A percentile compares a stretch with the other conserved stretches of the same genome.
Evolutionary conservation across 176 grass and related monocot genomes (phyloP).

Genomic region (Tuctoria greenei): DNA sequence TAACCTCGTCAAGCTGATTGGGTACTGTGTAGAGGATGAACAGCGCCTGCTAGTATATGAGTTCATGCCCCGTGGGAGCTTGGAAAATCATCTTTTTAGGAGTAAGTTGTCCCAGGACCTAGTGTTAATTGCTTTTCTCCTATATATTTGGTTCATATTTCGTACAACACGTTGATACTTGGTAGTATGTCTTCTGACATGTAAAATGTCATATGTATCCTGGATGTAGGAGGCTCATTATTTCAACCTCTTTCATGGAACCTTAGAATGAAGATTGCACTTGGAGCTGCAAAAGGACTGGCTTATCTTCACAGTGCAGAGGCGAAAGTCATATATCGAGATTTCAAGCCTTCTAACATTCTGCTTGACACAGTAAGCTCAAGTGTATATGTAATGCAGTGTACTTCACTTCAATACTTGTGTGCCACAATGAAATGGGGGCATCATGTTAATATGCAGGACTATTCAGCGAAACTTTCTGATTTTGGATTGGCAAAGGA

Average conservation of each 20-base stretch:
- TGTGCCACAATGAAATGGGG: slow-evolving; percentile 25
- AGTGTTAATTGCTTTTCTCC: neutral
- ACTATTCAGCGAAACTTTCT: slow-evolving; percentile 93
- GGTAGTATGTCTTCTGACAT: neutral
- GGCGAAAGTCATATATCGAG: slow-evolving; percentile 91
- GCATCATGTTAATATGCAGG: slow-evolving; percentile 45
- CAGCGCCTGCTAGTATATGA: slow-evolving; percentile 84
- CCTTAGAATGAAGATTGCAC: slow-evolving; percentile 88
- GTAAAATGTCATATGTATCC: slow-evolving; percentile 36
- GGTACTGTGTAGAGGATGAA: slow-evolving; percentile 82
- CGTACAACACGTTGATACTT: neutral
- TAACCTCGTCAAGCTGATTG: slow-evolving; percentile 83
- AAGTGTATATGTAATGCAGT: slow-evolving; percentile 10
- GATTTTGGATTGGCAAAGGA: slow-evolving; percentile 97
- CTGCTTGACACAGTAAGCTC: slow-evolving; percentile 83
- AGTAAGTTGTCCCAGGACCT: slow-evolving; percentile 54
- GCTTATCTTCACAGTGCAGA: slow-evolving; percentile 82
- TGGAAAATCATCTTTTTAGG: slow-evolving; percentile 96
- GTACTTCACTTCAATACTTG: neutral
- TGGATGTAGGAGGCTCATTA: slow-evolving; percentile 63
- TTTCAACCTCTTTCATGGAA: slow-evolving; percentile 88
- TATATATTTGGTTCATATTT: neutral
- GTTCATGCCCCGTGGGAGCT: slow-evolving; percentile 92
- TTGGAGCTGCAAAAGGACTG: slow-evolving; percentile 83
- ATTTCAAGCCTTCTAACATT: slow-evolving; percentile 94